These are phyloP conservation scores for Kazachstania psychrophila DNA, from an alignment of 805 yeast genomes.

Conservation along the genomic window DNA sequence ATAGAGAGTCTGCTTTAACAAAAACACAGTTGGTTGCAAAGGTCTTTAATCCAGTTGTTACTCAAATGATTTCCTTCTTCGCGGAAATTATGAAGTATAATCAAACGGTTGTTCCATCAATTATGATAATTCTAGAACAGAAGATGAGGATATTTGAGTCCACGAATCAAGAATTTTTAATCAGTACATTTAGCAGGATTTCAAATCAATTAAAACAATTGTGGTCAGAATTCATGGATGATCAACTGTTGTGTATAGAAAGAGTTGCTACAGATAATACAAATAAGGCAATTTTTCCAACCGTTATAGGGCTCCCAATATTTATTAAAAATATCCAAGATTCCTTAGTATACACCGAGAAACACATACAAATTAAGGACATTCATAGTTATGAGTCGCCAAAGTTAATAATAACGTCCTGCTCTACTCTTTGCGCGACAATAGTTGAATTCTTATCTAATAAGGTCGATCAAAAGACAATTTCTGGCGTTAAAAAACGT, in stretches of 20 bases:
- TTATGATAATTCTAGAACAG: constrained; percentile 36
- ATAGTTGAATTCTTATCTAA: constrained; percentile 5
- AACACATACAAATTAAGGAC: constrained; percentile 1
- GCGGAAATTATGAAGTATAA: constrained; percentile 32
- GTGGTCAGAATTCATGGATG: constrained; percentile 53
- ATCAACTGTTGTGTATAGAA: constrained; percentile 41
- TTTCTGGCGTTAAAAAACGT: background rate
- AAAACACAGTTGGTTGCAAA: constrained; percentile 37
- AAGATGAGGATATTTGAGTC: constrained; percentile 32
- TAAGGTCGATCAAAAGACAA: background rate
- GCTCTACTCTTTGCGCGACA: constrained; percentile 2
- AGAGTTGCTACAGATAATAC: constrained; percentile 26
- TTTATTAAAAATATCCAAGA: constrained; percentile 32
- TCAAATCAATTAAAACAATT: constrained; percentile 40
- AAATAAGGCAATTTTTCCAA: constrained; percentile 35
- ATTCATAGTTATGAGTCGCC: constrained; percentile 3
- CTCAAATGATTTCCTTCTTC: constrained; percentile 23
- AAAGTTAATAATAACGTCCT: constrained; percentile 2
- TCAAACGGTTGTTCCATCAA: constrained; percentile 35
- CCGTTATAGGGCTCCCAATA: constrained; percentile 40
- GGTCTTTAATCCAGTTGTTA: constrained; percentile 34
- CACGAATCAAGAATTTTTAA: constrained; percentile 56
- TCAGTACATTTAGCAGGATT: constrained; percentile 41
- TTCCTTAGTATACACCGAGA: constrained; percentile 26
- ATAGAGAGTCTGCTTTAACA: constrained; percentile 40